A percentile compares a stretch with the other conserved stretches of the same genome.
Conservation (phyloP, 495 filamentous ascomycete genomes). For the Elasticomyces elasticus region DNA sequence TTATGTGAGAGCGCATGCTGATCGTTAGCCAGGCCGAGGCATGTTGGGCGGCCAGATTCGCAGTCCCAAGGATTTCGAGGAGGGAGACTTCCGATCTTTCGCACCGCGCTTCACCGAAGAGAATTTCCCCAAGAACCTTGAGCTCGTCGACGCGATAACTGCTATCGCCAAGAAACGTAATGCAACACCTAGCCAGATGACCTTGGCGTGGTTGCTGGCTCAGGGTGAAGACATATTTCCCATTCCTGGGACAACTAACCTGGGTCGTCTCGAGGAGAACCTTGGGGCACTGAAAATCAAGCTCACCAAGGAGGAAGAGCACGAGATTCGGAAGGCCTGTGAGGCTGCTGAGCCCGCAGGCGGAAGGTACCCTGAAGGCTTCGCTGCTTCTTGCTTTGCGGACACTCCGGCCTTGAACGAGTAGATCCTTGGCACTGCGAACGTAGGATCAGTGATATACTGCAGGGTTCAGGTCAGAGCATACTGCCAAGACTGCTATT, state of each 20-base stretch:
- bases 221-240: slow-evolving; percentile 47
- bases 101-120: slow-evolving; percentile 40
- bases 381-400: slow-evolving; percentile 18
- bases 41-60: slow-evolving; percentile 44
- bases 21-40: slow-evolving; percentile 40
- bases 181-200: slow-evolving; percentile 40
- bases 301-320: slow-evolving; percentile 28
- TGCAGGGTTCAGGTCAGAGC: no score
- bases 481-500: no score
- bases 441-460: not conserved
- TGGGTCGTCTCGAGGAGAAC: slow-evolving; percentile 31
- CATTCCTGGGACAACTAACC: slow-evolving; percentile 29
- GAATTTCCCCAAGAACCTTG: slow-evolving; percentile 47
- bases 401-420: slow-evolving; percentile 24
- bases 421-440: not conserved
- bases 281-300: slow-evolving; percentile 24
- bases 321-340: slow-evolving; percentile 26
- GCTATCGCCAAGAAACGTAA: slow-evolving; percentile 41
- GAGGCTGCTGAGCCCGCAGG: slow-evolving; percentile 27
- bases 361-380: slow-evolving; percentile 26
- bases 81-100: slow-evolving; percentile 32
- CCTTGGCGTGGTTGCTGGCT: slow-evolving; percentile 40
- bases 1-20: not conserved
- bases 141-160: slow-evolving; percentile 40
- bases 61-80: slow-evolving; percentile 37